phyloP scores from a whole-genome alignment of 176 grass and related monocot genomes.

The Oryza meridionalis region DNA sequence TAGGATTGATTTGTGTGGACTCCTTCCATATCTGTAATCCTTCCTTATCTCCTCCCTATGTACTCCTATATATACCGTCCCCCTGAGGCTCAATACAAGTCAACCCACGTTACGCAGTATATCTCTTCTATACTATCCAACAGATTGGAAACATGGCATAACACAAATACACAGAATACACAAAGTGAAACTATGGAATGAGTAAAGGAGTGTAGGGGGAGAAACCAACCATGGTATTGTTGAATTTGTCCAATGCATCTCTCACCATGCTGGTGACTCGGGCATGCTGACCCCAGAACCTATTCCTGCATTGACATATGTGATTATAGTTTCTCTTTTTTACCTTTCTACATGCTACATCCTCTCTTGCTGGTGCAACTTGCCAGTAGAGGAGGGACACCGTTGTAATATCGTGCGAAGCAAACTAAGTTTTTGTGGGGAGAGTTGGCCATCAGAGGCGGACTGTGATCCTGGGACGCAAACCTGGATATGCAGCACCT shows the following conservation, averaged over 20 bases:
- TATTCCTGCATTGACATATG: not conserved
- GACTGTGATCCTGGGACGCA: not conserved
- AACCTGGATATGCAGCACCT: too few species aligned
- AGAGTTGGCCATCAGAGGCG: not conserved
- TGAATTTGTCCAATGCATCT: conserved; percentile 24
- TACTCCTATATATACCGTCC: too few species aligned
- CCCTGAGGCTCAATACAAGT: too few species aligned
- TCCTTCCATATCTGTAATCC: too few species aligned
- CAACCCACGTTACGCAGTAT: too few species aligned
- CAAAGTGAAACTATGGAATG: not conserved
- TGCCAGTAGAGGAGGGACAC: not conserved
- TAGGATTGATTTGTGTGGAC: too few species aligned
- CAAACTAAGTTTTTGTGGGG: not conserved
- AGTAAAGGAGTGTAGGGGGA: not conserved
- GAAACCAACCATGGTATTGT: not conserved
- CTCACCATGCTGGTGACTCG: not conserved
- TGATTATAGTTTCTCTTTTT: not conserved
- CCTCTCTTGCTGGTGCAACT: not conserved
- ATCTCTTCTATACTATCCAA: too few species aligned
- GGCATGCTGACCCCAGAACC: not conserved
- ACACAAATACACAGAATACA: not conserved
- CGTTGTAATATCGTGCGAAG: not conserved
- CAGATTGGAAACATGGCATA: not conserved
- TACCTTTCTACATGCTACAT: not conserved
- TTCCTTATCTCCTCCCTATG: too few species aligned